Conservation (phyloP, 75 land plant species). For the Pseudotsuga menziesii region DNA sequence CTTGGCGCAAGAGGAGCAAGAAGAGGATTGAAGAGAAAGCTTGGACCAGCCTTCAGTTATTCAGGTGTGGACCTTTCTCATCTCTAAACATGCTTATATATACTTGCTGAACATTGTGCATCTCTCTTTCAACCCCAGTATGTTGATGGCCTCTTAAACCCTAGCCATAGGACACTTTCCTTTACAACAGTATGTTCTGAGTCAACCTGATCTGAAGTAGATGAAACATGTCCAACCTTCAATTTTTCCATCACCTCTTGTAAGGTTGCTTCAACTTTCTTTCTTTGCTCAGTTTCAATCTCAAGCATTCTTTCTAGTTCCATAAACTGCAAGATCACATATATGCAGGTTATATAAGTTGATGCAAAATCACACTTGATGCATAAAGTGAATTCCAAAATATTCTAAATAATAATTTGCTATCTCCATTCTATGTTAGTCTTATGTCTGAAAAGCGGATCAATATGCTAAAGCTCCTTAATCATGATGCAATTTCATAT, state of each 20-base stretch:
- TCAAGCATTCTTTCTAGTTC: conserved; percentile 24
- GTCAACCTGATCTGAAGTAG: neutral
- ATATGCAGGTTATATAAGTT: neutral
- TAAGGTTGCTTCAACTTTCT: conserved; percentile 27
- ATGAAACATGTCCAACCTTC: conserved; percentile 5
- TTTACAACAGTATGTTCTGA: neutral
- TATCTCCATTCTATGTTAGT: no score
- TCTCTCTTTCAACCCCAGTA: no score
- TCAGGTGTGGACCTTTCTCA: no score
- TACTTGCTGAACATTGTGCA: no score
- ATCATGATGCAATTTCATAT: neutral
- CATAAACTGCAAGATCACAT: conserved; percentile 16
- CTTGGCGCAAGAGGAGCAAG: no score
- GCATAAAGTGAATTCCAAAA: neutral
- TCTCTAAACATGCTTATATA: no score
- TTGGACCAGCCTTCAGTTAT: no score
- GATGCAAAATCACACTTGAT: neutral
- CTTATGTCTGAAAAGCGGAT: no score
- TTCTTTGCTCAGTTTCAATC: conserved; percentile 13
- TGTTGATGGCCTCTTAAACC: no score
- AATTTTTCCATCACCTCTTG: conserved; percentile 19
- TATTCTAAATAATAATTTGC: no score
- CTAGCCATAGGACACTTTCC: no score
- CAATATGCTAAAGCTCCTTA: neutral
- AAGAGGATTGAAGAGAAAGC: no score